Conservation (phyloP, 1,284 basidiomycete species). For the Ganoderma multipileum region DNA sequence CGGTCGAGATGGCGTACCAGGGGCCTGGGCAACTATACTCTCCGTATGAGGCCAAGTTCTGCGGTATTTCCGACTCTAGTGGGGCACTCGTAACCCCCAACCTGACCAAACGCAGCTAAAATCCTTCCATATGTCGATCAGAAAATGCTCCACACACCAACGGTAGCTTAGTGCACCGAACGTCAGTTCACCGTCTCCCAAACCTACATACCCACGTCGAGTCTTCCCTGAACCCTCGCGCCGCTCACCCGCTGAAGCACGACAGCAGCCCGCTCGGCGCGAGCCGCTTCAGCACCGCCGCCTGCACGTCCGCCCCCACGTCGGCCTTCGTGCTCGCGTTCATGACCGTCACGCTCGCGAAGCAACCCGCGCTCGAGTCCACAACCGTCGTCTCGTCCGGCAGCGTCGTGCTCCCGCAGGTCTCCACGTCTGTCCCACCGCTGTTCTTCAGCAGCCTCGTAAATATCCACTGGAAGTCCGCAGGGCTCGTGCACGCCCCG, state of each 20-base stretch:
- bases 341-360: conserved; percentile 54
- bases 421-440: conserved; percentile 46
- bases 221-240: background rate
- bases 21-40: background rate
- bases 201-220: background rate
- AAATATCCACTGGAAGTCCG: conserved; percentile 52
- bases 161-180: no score
- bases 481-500: conserved; percentile 41
- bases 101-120: background rate
- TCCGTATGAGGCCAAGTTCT: background rate
- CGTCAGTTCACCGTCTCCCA: background rate
- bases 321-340: conserved; percentile 51
- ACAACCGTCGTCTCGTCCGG: conserved; percentile 37
- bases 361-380: conserved; percentile 46
- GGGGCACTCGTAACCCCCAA: background rate
- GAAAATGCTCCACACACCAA: no score
- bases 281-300: conserved; percentile 46
- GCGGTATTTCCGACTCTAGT: background rate
- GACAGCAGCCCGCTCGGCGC: conserved; percentile 12
- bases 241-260: conserved; percentile 5
- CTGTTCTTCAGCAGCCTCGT: conserved; percentile 46
- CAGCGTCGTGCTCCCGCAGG: conserved; percentile 50
- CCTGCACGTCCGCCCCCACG: conserved; percentile 48
- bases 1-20: background rate
- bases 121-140: no score